phyloP scores from a whole-genome alignment of 2,329 filamentous ascomycete genomes.

The Chrysoporthe puriensis region DNA sequence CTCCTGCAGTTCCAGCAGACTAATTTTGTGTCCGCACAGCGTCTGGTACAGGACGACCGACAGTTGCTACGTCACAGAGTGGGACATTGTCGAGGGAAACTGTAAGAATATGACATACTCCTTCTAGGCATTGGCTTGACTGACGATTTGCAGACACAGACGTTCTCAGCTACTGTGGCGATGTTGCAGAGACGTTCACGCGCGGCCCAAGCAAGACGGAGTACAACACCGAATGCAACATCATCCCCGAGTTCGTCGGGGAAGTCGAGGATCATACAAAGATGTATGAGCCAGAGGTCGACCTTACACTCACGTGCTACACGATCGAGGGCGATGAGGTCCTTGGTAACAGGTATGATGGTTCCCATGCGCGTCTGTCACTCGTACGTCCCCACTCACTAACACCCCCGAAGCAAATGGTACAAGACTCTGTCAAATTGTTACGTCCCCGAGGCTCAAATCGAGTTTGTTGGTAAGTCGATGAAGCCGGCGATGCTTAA shows the following conservation, averaged over 20 bases:
- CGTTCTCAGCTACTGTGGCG: conserved; percentile 25
- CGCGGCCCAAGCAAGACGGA: conserved; percentile 19
- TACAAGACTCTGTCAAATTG: conserved; percentile 28
- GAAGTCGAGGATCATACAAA: conserved; percentile 24
- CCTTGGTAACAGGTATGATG: conserved; percentile 18
- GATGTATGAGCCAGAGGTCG: conserved; percentile 28
- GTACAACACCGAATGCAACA: conserved; percentile 29
- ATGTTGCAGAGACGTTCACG: conserved; percentile 10
- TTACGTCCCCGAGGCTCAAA: conserved; percentile 25
- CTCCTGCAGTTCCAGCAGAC: neutral
- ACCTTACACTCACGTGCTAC: conserved; percentile 27
- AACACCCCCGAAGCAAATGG: conserved; percentile 15
- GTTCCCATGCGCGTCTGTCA: too few species aligned
- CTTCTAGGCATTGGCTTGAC: too few species aligned
- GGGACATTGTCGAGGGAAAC: conserved; percentile 28
- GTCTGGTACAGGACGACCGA: conserved; percentile 25
- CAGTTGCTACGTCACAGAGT: conserved; percentile 26
- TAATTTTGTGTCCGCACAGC: conserved; percentile 1
- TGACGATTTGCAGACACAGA: conserved; percentile 14
- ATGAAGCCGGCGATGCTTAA: neutral
- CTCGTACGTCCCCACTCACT: neutral
- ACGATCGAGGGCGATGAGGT: conserved; percentile 6
- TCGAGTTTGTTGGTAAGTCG: conserved; percentile 16
- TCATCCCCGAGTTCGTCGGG: conserved; percentile 20
- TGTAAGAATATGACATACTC: conserved; percentile 1